These are phyloP conservation scores for Hirsutella rhossiliensis DNA, from an alignment of 2,329 filamentous ascomycete genomes.

Conservation along the genomic window DNA sequence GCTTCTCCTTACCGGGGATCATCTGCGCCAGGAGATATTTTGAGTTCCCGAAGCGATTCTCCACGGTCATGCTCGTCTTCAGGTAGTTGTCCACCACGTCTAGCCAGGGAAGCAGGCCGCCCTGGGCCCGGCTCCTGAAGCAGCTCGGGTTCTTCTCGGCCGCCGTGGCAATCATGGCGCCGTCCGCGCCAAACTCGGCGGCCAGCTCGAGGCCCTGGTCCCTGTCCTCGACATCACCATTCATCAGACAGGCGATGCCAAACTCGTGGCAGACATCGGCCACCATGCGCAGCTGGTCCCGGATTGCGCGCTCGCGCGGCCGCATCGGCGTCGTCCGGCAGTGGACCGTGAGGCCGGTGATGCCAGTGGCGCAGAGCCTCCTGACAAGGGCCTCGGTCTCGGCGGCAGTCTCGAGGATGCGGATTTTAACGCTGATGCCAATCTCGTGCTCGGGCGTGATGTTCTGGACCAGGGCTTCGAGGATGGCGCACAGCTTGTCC, in stretches of 20 bases:
- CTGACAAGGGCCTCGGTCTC: slow-evolving; percentile 69
- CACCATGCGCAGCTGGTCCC: slow-evolving; percentile 77
- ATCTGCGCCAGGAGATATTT: slow-evolving; percentile 83
- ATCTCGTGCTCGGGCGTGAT: slow-evolving; percentile 71
- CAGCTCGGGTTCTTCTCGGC: slow-evolving; percentile 87
- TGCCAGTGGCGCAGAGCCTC: slow-evolving; percentile 72
- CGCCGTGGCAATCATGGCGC: slow-evolving; percentile 91
- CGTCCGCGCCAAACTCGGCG: slow-evolving; percentile 72
- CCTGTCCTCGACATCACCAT: slow-evolving; percentile 74
- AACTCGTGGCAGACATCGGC: slow-evolving; percentile 66
- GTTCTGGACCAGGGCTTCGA: slow-evolving; percentile 69
- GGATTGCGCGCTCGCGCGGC: slow-evolving; percentile 75
- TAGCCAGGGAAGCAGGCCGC: slow-evolving; percentile 61
- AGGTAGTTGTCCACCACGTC: slow-evolving; percentile 71
- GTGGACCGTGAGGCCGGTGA: slow-evolving; percentile 85
- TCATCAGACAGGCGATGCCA: slow-evolving; percentile 89
- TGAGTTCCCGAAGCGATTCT: slow-evolving; percentile 85
- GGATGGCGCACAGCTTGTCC: slow-evolving; percentile 70
- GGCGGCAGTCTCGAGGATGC: slow-evolving; percentile 65
- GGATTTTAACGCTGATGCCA: slow-evolving; percentile 94
- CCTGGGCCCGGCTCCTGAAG: slow-evolving; percentile 59
- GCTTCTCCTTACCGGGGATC: slow-evolving; percentile 64
- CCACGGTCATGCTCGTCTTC: slow-evolving; percentile 56
- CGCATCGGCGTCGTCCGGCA: slow-evolving; percentile 96
- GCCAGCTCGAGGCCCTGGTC: slow-evolving; percentile 63